phyloP scores from a whole-genome alignment of 805 yeast species.

The Kodamaea jinghongensis region DNA sequence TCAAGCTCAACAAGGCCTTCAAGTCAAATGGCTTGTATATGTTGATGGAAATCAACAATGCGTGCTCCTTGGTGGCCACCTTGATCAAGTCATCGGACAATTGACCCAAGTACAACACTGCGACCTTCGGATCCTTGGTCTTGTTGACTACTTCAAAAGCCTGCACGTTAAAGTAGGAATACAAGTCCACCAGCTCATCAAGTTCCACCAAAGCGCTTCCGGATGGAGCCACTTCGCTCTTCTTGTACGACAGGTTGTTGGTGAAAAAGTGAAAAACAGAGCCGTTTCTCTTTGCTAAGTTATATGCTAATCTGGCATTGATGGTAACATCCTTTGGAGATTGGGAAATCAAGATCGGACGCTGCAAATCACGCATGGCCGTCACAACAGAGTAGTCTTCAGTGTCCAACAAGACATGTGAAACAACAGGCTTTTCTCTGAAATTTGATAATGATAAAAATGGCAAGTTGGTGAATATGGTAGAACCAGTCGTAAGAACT shows the following conservation, averaged over 20 bases:
- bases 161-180: conserved; percentile 21
- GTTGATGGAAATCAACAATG: conserved; percentile 55
- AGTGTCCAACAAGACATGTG: conserved; percentile 56
- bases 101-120: conserved; percentile 64
- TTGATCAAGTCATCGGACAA: conserved; percentile 42
- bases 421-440: conserved; percentile 45
- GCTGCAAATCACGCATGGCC: conserved; percentile 69
- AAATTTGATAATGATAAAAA: conserved; percentile 43
- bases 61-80: conserved; percentile 35
- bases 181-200: conserved; percentile 20
- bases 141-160: conserved; percentile 32
- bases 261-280: conserved; percentile 71
- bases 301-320: conserved; percentile 56
- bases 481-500: conserved; percentile 50
- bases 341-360: conserved; percentile 67
- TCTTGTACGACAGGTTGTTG: conserved; percentile 3
- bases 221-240: conserved; percentile 10
- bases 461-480: conserved; percentile 61
- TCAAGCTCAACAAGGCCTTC: conserved; percentile 42
- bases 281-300: conserved; percentile 48
- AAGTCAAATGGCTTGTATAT: conserved; percentile 74
- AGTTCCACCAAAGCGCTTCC: conserved; percentile 11
- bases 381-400: conserved; percentile 69
- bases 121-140: conserved; percentile 39
- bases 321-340: conserved; percentile 50